Conservation (phyloP, 257 asterid species). For the Haberlea rhodopensis region DNA sequence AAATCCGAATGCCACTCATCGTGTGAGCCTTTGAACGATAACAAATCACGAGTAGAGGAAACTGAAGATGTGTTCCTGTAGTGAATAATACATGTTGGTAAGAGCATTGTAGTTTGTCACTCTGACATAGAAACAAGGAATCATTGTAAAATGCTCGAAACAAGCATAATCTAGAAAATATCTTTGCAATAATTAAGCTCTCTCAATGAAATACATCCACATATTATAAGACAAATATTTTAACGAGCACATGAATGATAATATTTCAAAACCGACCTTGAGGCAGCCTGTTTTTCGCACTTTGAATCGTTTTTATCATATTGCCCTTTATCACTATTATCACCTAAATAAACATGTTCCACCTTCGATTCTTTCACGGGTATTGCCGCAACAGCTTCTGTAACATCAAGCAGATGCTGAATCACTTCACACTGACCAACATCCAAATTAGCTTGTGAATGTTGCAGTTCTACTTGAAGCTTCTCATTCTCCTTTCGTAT, state of each 20-base stretch:
- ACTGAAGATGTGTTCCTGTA: conserved; percentile 70
- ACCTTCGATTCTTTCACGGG: conserved; percentile 43
- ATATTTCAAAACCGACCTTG: conserved; percentile 46
- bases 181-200: background rate
- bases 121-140: conserved; percentile 6
- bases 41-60: conserved; percentile 59
- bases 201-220: background rate
- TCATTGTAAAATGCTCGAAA: background rate
- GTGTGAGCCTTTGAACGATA: conserved; percentile 51
- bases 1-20: conserved; percentile 85
- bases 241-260: background rate
- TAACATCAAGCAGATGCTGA: conserved; percentile 84
- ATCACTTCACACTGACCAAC: conserved; percentile 83
- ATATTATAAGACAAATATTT: background rate
- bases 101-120: conserved; percentile 7
- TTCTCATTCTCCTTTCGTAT: conserved; percentile 69
- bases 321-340: conserved; percentile 28
- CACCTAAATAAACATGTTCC: conserved; percentile 42
- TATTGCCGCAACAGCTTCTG: conserved; percentile 71
- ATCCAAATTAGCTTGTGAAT: conserved; percentile 75
- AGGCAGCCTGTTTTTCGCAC: conserved; percentile 49
- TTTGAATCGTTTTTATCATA: conserved; percentile 37
- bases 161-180: conserved; percentile 3
- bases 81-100: conserved; percentile 1
- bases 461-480: conserved; percentile 79